Conservation (phyloP, 805 yeast species). For the Priceomyces melissophilus region DNA sequence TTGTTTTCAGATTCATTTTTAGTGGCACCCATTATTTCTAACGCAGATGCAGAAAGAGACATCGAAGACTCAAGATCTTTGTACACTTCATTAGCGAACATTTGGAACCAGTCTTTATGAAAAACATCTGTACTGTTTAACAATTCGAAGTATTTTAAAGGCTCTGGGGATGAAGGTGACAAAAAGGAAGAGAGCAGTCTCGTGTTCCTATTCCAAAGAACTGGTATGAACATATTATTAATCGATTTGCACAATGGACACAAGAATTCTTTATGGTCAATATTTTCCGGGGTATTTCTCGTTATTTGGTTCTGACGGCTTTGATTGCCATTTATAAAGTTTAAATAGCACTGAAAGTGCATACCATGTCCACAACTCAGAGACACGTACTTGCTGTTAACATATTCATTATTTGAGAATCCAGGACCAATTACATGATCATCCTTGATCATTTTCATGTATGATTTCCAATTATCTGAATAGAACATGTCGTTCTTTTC, state of each 20-base stretch:
- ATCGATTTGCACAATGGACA: conserved; percentile 92
- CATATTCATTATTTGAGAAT: conserved; percentile 43
- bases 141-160: conserved; percentile 11
- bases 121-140: conserved; percentile 12
- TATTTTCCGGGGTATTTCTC: conserved; percentile 74
- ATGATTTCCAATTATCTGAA: conserved; percentile 34
- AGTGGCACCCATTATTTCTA: conserved; percentile 23
- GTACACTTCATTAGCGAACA: conserved; percentile 17
- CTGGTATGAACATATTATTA: conserved; percentile 79
- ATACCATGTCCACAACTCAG: conserved; percentile 93
- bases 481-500: conserved; percentile 13
- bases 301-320: conserved; percentile 69
- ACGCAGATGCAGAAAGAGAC: conserved; percentile 22
- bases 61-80: conserved; percentile 22
- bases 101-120: conserved; percentile 22
- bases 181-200: conserved; percentile 24
- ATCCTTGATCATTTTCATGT: conserved; percentile 33
- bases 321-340: conserved; percentile 55
- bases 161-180: conserved; percentile 7
- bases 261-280: conserved; percentile 66
- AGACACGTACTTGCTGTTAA: conserved; percentile 47
- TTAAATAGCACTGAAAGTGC: conserved; percentile 75
- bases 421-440: conserved; percentile 66
- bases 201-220: conserved; percentile 54
- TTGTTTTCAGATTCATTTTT: conserved; percentile 8